Evolutionary conservation across 164 flowering plant genomes (phyloP).

Genomic region (Houttuynia cordata): DNA sequence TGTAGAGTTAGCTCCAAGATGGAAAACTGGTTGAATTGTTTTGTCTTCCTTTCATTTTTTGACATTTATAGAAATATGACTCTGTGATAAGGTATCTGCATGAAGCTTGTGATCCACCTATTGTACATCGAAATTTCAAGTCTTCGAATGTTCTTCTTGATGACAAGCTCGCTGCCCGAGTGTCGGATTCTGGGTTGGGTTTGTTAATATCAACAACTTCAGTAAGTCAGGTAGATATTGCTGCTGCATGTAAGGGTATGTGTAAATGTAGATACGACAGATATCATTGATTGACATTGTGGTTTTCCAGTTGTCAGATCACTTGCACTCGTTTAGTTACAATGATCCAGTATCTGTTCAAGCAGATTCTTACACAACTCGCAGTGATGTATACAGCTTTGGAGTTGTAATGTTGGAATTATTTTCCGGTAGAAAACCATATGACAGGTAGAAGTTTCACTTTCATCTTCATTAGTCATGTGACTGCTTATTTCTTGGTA

Average conservation of each 20-base stretch:
- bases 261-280: not conserved
- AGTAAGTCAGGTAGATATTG: conserved; percentile 60
- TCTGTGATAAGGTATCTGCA: conserved; percentile 61
- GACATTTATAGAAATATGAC: no score
- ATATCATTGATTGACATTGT: not conserved
- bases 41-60: not conserved
- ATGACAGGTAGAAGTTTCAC: conserved; percentile 47
- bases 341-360: conserved; percentile 78
- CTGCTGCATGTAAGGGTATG: not conserved
- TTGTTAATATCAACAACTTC: conserved; percentile 53
- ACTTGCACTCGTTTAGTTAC: conserved; percentile 53
- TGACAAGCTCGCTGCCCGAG: conserved; percentile 55
- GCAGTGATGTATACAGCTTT: conserved; percentile 95
- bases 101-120: conserved; percentile 75
- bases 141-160: conserved; percentile 83
- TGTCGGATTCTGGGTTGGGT: conserved; percentile 91
- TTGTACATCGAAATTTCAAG: conserved; percentile 78
- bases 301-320: conserved; percentile 63
- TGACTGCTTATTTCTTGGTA: no score
- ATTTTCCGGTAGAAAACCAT: conserved; percentile 73
- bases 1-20: no score
- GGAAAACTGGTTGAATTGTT: not conserved
- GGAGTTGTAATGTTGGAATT: conserved; percentile 97
- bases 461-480: no score
- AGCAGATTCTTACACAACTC: conserved; percentile 56